Evolutionary conservation across 2,329 filamentous ascomycete species (phyloP).

Genomic region (Beauveria scarabaeidicola): DNA sequence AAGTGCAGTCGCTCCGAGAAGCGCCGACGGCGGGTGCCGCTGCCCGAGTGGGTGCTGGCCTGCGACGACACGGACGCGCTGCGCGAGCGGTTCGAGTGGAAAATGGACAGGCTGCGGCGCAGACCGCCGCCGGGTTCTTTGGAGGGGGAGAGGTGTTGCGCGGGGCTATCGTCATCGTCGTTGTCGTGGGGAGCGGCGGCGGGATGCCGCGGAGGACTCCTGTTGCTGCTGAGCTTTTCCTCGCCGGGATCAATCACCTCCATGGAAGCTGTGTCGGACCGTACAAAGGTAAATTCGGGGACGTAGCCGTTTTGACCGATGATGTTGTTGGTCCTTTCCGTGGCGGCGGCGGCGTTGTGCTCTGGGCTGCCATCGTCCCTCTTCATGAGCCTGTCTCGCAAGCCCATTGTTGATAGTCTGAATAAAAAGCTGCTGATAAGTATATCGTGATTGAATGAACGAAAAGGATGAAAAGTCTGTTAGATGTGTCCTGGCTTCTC

Average conservation of each 20-base stretch:
- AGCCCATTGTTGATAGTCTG: constrained; percentile 31
- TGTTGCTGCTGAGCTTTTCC: constrained; percentile 18
- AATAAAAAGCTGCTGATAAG: background rate
- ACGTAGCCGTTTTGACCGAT: constrained; percentile 18
- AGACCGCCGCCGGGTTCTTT: constrained; percentile 22
- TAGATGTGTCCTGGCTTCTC: background rate
- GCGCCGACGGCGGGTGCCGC: constrained; percentile 23
- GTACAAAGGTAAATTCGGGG: constrained; percentile 73
- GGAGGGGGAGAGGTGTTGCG: constrained; percentile 19
- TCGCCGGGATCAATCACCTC: constrained; percentile 68
- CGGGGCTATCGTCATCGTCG: constrained; percentile 20
- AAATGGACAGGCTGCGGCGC: constrained; percentile 39
- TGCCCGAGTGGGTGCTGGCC: constrained; percentile 25
- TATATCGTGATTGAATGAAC: background rate
- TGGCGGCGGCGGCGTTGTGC: constrained; percentile 21
- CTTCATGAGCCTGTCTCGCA: constrained; percentile 47
- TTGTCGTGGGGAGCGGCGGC: constrained; percentile 15
- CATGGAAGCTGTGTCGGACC: constrained; percentile 71
- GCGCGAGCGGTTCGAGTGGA: constrained; percentile 37
- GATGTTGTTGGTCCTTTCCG: constrained; percentile 21
- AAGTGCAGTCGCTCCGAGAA: constrained; percentile 67
- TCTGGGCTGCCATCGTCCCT: constrained; percentile 33
- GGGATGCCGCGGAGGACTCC: constrained; percentile 10
- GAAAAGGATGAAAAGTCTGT: background rate
- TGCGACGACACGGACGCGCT: constrained; percentile 38